Percentiles rank a stretch among this genome's conserved stretches.
These are phyloP conservation scores for Biancaea sappan DNA, from an alignment of 306 rosid genomes.

Conservation along the genomic window DNA sequence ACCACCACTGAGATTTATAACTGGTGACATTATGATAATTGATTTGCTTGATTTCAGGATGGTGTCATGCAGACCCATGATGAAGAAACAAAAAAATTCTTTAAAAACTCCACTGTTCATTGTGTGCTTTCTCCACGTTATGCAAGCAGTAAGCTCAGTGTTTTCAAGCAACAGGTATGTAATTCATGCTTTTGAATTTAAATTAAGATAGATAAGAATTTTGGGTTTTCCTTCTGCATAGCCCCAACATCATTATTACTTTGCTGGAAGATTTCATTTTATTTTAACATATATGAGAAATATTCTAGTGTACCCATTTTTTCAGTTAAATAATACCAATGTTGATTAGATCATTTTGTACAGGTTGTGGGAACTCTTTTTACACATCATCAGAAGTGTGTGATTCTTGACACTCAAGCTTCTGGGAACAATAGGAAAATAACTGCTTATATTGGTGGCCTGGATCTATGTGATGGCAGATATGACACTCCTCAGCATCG, in stretches of 20 bases:
- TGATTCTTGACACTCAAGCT: conserved; percentile 65
- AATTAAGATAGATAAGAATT: conserved; percentile 4
- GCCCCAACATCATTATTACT: background rate
- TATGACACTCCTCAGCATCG: conserved; percentile 81
- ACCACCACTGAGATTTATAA: conserved; percentile 5
- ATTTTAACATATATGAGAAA: no score
- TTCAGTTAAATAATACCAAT: background rate
- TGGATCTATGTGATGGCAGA: conserved; percentile 82
- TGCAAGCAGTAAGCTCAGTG: conserved; percentile 80
- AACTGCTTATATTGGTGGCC: conserved; percentile 73
- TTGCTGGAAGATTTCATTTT: background rate
- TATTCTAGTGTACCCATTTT: background rate
- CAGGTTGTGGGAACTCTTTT: conserved; percentile 89
- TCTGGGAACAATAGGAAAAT: conserved; percentile 65
- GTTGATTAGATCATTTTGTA: conserved; percentile 35
- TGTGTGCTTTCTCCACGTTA: conserved; percentile 78
- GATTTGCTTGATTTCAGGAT: conserved; percentile 52
- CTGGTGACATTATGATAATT: conserved; percentile 3
- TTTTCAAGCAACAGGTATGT: conserved; percentile 77
- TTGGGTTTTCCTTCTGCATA: background rate
- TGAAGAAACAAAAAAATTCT: conserved; percentile 68
- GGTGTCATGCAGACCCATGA: conserved; percentile 86
- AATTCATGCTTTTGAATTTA: conserved; percentile 23
- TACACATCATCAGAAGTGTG: conserved; percentile 83
- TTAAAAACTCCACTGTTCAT: conserved; percentile 69